These are phyloP conservation scores for Eucalyptus curtisii DNA, from an alignment of 345 rosid species.

Conservation along the genomic window DNA sequence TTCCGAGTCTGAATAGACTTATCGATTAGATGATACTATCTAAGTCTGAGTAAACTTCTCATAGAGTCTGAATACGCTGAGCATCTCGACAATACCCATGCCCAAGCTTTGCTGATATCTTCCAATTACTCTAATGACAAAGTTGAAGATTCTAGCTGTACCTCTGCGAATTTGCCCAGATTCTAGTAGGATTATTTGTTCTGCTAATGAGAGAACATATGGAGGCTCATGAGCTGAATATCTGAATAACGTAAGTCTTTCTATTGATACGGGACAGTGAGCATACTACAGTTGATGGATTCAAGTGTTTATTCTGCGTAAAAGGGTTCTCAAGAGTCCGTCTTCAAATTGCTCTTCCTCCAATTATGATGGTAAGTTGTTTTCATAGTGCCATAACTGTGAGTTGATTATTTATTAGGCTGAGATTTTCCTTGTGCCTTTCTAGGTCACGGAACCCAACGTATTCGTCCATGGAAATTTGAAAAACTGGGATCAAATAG, in stretches of 20 bases:
- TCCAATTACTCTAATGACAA: neutral
- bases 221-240: neutral
- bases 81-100: no score
- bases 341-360: constrained; percentile 43
- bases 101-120: no score
- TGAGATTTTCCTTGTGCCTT: neutral
- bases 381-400: neutral
- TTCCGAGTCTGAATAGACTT: no score
- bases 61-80: no score
- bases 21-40: no score
- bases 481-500: constrained; percentile 14
- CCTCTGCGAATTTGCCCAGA: neutral
- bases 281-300: constrained; percentile 53
- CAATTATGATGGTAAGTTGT: constrained; percentile 41
- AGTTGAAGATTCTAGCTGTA: neutral
- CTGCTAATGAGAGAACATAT: neutral
- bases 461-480: constrained; percentile 52
- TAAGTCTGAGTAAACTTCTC: no score
- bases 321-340: constrained; percentile 56
- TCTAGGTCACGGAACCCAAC: constrained; percentile 54
- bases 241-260: neutral
- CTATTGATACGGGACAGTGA: constrained; percentile 31
- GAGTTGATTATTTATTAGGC: neutral
- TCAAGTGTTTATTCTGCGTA: constrained; percentile 48
- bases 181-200: neutral